Percentiles rank a stretch among this genome's conserved stretches.
These are phyloP conservation scores for Isoetes taiwanensis DNA, from an alignment of 75 land plant species.

Conservation along the genomic window DNA sequence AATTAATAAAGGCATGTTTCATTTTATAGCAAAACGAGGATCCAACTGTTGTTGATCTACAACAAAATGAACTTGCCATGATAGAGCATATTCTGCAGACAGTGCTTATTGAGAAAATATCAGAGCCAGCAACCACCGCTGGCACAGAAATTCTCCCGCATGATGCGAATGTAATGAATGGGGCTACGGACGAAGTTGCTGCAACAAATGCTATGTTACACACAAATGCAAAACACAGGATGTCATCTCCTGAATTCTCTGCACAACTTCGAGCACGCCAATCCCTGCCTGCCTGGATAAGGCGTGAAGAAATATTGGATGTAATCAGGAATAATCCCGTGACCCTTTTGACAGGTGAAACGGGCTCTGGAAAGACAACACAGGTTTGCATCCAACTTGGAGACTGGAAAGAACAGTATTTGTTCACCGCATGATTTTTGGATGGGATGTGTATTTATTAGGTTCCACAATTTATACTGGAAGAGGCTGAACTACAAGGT, in stretches of 20 bases:
- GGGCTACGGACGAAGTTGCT: constrained; percentile 7
- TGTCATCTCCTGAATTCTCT: constrained; percentile 14
- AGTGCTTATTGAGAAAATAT: constrained; percentile 13
- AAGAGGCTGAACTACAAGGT: constrained; percentile 21
- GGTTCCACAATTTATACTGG: constrained; percentile 28
- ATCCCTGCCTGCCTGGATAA: constrained; percentile 19
- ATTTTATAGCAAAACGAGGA: constrained; percentile 15
- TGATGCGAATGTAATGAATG: not conserved
- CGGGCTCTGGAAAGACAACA: constrained; percentile 31
- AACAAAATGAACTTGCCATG: constrained; percentile 21
- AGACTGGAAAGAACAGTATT: not conserved
- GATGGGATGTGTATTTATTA: not conserved
- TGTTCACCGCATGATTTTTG: not conserved
- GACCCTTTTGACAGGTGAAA: constrained; percentile 24
- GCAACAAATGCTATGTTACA: constrained; percentile 16
- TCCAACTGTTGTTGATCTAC: constrained; percentile 16
- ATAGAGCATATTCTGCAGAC: constrained; percentile 18
- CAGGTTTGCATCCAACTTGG: constrained; percentile 12
- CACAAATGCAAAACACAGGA: constrained; percentile 14
- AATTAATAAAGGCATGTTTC: not conserved
- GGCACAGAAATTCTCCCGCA: not conserved
- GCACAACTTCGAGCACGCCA: constrained; percentile 23
- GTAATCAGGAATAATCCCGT: constrained; percentile 16
- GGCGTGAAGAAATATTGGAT: constrained; percentile 16
- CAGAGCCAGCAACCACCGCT: not conserved